Percentiles rank a stretch among this genome's conserved stretches.
Evolutionary conservation across 2,329 filamentous ascomycete species (phyloP).

Genomic region (Aspergillus felis): DNA sequence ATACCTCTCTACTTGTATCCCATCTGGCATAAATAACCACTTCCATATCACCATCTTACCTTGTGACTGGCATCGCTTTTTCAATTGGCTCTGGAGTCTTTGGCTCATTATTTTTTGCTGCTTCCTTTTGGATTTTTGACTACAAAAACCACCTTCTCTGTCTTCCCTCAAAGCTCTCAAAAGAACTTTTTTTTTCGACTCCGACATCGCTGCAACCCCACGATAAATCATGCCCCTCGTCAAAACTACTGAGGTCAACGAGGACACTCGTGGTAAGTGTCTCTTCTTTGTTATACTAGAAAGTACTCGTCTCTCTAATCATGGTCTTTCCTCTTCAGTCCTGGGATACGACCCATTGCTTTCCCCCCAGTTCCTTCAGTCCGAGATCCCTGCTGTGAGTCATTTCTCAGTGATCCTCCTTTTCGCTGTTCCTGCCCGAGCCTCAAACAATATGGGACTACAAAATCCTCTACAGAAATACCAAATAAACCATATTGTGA

Average conservation of each 20-base stretch:
- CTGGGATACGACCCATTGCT: slow-evolving; percentile 92
- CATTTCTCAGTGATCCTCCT: slow-evolving; percentile 58
- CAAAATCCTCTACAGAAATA: neutral
- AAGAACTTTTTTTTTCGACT: neutral
- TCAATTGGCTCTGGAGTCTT: neutral
- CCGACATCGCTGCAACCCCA: neutral
- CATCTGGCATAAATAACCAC: neutral
- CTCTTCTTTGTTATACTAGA: neutral
- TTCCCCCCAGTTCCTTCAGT: slow-evolving; percentile 78
- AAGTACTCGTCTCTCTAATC: neutral
- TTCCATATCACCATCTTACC: neutral
- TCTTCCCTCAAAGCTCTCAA: neutral
- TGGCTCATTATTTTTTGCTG: neutral
- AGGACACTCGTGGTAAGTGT: slow-evolving; percentile 44
- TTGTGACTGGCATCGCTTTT: neutral
- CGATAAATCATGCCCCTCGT: slow-evolving; percentile 38
- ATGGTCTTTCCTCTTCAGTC: slow-evolving; percentile 52
- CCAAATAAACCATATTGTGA: slow-evolving; percentile 49
- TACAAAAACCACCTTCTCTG: neutral
- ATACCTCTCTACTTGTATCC: neutral
- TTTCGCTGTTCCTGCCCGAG: slow-evolving; percentile 48
- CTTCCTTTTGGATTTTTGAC: neutral
- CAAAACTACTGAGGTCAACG: slow-evolving; percentile 38
- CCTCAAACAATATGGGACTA: neutral
- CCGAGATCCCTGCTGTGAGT: slow-evolving; percentile 68